phyloP scores from a whole-genome alignment of 345 rosid genomes.

The Populus simonii region DNA sequence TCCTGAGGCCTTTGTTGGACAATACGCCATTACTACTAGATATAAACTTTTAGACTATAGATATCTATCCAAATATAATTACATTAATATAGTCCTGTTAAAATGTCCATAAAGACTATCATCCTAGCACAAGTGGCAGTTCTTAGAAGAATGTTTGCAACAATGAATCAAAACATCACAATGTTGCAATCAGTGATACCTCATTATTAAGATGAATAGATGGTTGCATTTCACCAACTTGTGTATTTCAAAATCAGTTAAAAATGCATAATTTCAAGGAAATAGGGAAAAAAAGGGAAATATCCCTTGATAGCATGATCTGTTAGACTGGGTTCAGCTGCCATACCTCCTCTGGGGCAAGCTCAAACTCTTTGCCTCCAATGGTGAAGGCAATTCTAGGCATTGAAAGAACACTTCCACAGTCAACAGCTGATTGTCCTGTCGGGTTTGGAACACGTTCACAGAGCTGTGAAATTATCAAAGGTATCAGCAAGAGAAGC shows the following conservation, averaged over 20 bases:
- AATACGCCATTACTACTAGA: not conserved
- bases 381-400: constrained; percentile 27
- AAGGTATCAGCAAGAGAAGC: not conserved
- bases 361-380: constrained; percentile 18
- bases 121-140: not conserved
- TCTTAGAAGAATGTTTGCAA: not conserved
- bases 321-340: not conserved
- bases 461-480: constrained; percentile 20
- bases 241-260: not conserved
- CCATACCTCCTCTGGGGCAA: constrained; percentile 26
- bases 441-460: constrained; percentile 21
- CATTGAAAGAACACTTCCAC: constrained; percentile 26
- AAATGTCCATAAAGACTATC: not conserved
- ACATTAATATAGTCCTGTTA: not conserved
- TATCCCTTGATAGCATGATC: not conserved
- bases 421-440: constrained; percentile 30
- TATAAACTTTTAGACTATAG: not conserved
- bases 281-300: not conserved
- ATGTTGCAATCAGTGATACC: not conserved
- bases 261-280: not conserved
- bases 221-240: not conserved
- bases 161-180: not conserved
- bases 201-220: not conserved
- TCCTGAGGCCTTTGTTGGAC: not conserved
- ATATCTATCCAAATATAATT: not conserved